Evolutionary conservation across 306 rosid genomes (phyloP), one percentile per base, ranked within the genome.

Genomic region (Begonia loranthoides): DNA sequence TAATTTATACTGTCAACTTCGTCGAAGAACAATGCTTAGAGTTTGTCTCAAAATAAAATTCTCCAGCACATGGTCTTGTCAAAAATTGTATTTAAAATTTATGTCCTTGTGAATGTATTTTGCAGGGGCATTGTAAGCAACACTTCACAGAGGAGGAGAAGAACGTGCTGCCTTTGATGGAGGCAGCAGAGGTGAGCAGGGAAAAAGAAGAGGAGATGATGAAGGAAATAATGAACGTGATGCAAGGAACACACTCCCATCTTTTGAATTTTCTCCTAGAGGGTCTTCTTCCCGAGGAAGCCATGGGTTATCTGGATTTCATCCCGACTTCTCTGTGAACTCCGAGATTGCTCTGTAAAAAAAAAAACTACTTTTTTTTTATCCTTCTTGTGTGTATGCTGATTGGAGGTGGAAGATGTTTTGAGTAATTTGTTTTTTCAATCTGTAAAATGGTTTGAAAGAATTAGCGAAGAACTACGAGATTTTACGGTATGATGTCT

Each of bases 111-210:
- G 36, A 28, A 28, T 28, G 36, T 28, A 28, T 48, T 57, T 33
- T 14, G 10, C 57, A 87, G 96, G 80, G 69, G 24, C 79, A 68
- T 22, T 80, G 77, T 54, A 78, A 80, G 17, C 77, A 80, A 13
- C 96, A 87, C 67, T 87, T 87, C 48, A 50, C 10, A 45, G 94
- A 80, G 66, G 96, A 87, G 78, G 96, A 87, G 65, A 69, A 55
- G 47, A 71, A 78, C 28, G 10, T 87, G 39, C 74, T 87, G 21
- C 94, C 96, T 14, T 67, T 78, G 6, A 76, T 78, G 82, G 94
- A 83, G 71, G 96, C 96, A 9, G 76, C 72, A 50, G 96, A 87
- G 66, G 63, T 78, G 70, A 80, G 59, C 74, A 76, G 66, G 60
- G 84, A 76, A 22, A 70, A 76, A 41, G 84, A 87, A 39, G 47